Base-by-base conservation (phyloP, 2,329 filamentous ascomycete species). In the Parafenestella ontariensis region DNA sequence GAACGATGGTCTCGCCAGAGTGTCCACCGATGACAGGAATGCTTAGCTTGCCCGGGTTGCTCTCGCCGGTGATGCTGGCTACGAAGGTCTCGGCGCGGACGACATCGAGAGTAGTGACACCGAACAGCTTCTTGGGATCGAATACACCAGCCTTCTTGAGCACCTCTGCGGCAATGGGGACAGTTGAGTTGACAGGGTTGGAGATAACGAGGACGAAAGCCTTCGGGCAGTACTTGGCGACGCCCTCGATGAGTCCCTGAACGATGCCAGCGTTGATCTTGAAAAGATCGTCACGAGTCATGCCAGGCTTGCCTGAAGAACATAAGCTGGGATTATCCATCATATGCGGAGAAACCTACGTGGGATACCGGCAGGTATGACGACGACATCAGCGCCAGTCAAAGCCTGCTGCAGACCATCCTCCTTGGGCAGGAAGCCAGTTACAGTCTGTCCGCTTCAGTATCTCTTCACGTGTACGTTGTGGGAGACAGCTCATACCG, bases 201-300 rank as follows among this genome's bases (percentile, higher is more conserved):
- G 94, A 98, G 80, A 99, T 99, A 83, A 99, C 88, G 64, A 98
- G 88, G 77, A 96, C 87, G 82, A 89, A 96, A 51, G 95, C 95
- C 78, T 97, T 96, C 76, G 95, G 95, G 76, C 88, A 89, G 74
- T 89, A 87, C 76, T 97, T 88, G 69, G 94, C 92, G 70, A 92
- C 87, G 48, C 90, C 88, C 83, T 96, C 90, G 70, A 96, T 89
- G 66, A 99, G 85, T 69, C 91, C 92, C 82, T 95, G 92, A 75
- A 99, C 95, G 75, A 99, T 99, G 71, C 93, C 91, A 58, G 95
- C 95, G 79, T 99, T 99, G 85, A 97, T 96, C 83, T 97, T 97
- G 90, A 99, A 99, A 56, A 99, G 91, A 77, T 98, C 95, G 73
- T 99, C 95, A 82, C 95, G 92, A 79, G 91, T 97, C 95, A 99